Conservation (phyloP, 495 filamentous ascomycete species). For the Penicilliopsis zonata region DNA sequence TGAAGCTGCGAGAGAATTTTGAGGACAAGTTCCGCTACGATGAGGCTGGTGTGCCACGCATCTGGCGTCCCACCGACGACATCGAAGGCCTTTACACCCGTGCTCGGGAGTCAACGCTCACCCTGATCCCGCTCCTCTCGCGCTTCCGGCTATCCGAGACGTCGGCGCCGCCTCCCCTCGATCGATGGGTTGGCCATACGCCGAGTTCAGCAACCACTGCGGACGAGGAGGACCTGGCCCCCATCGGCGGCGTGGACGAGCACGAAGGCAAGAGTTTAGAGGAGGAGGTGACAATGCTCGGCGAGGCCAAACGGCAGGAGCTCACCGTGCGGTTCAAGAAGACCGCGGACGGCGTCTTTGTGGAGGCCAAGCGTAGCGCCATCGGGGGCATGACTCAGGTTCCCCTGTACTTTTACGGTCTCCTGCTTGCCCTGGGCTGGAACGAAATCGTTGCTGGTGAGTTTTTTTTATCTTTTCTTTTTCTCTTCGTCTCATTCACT, state of each 20-base stretch:
- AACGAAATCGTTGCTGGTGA: constrained; percentile 89
- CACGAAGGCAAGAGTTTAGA: constrained; percentile 87
- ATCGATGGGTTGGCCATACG: constrained; percentile 66
- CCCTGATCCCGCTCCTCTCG: constrained; percentile 78
- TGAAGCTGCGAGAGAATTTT: constrained; percentile 96
- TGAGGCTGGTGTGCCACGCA: constrained; percentile 82
- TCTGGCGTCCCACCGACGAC: constrained; percentile 95
- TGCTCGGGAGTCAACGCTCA: constrained; percentile 81
- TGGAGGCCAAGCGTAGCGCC: constrained; percentile 92
- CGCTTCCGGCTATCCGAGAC: constrained; percentile 65
- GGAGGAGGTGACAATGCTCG: constrained; percentile 90
- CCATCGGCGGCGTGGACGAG: constrained; percentile 84
- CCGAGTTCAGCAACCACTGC: constrained; percentile 65
- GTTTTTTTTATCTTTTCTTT: constrained; percentile 16
- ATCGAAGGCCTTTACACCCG: constrained; percentile 90
- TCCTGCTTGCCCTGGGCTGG: constrained; percentile 86
- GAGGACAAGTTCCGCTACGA: constrained; percentile 99
- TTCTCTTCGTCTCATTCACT: not conserved
- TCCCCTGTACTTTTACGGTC: constrained; percentile 84
- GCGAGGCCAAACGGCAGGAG: constrained; percentile 78
- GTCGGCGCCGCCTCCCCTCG: constrained; percentile 63
- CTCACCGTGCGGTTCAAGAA: constrained; percentile 94
- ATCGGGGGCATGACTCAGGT: constrained; percentile 93
- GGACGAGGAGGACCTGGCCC: constrained; percentile 78
- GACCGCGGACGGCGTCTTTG: constrained; percentile 90